These are phyloP conservation scores for Peterozyma toletana DNA, from an alignment of 805 yeast genomes.

Conservation along the genomic window DNA sequence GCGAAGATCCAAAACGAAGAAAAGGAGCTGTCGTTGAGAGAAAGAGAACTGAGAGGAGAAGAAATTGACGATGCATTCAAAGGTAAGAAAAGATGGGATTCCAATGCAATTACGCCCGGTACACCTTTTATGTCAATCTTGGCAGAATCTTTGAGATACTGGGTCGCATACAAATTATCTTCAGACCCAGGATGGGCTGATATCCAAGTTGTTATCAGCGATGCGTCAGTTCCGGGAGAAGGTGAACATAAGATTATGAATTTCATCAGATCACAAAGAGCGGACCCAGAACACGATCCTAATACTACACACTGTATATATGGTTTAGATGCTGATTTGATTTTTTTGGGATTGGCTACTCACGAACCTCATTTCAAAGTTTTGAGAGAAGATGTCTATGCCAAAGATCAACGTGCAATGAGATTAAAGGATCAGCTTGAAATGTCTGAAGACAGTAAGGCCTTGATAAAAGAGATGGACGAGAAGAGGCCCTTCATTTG, in stretches of 20 bases:
- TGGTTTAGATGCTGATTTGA: conserved; percentile 96
- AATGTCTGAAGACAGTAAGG: conserved; percentile 55
- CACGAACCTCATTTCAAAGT: conserved; percentile 97
- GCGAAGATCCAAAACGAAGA: conserved; percentile 75
- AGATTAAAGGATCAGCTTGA: conserved; percentile 40
- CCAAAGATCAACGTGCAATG: conserved; percentile 52
- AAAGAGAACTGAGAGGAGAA: conserved; percentile 61
- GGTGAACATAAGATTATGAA: conserved; percentile 99
- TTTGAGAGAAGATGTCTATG: conserved; percentile 93
- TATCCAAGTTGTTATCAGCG: conserved; percentile 84
- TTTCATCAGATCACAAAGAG: conserved; percentile 83
- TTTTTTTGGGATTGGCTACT: conserved; percentile 91
- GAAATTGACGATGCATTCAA: conserved; percentile 68
- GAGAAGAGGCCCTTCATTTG: conserved; percentile 82
- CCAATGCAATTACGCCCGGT: conserved; percentile 97
- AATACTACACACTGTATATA: conserved; percentile 94
- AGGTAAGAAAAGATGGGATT: conserved; percentile 82
- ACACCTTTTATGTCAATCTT: conserved; percentile 95
- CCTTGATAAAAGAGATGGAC: conserved; percentile 31
- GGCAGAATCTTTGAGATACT: conserved; percentile 76
- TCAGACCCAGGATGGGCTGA: conserved; percentile 92
- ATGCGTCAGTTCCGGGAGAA: conserved; percentile 97
- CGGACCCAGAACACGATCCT: conserved; percentile 82
- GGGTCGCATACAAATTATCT: conserved; percentile 86
- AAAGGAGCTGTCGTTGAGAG: conserved; percentile 50